phyloP scores from a whole-genome alignment of 2,329 filamentous ascomycete species.

The Sporothrix pallida region DNA sequence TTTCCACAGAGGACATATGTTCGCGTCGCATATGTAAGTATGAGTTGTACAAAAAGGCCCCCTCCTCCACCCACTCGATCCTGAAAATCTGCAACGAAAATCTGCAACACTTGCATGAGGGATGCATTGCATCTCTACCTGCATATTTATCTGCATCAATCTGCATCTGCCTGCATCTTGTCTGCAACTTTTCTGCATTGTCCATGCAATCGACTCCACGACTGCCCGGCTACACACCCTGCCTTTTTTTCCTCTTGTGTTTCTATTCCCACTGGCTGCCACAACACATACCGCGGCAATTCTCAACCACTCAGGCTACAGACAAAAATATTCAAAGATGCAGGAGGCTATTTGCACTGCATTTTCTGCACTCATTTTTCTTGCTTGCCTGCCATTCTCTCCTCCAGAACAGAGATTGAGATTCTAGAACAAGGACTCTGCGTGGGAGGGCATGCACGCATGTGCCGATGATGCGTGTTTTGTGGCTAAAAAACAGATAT shows the following conservation, averaged over 20 bases:
- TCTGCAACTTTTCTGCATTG: neutral
- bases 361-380: neutral
- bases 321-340: neutral
- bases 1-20: neutral
- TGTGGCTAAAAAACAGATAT: neutral
- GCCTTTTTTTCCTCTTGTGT: neutral
- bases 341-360: neutral
- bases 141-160: neutral
- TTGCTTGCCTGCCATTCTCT: neutral
- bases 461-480: constrained; percentile 1
- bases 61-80: neutral
- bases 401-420: neutral
- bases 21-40: neutral
- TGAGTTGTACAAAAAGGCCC: constrained; percentile 15
- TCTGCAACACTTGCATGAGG: neutral
- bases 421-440: neutral
- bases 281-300: neutral
- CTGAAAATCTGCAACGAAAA: neutral
- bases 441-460: neutral
- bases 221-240: neutral
- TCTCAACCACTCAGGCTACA: neutral
- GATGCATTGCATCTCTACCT: neutral
- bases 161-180: neutral
- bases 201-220: neutral
- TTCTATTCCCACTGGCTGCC: neutral